Evolutionary conservation across 163 green algal species (phyloP).

Genomic region (Scenedesmus sp.): DNA sequence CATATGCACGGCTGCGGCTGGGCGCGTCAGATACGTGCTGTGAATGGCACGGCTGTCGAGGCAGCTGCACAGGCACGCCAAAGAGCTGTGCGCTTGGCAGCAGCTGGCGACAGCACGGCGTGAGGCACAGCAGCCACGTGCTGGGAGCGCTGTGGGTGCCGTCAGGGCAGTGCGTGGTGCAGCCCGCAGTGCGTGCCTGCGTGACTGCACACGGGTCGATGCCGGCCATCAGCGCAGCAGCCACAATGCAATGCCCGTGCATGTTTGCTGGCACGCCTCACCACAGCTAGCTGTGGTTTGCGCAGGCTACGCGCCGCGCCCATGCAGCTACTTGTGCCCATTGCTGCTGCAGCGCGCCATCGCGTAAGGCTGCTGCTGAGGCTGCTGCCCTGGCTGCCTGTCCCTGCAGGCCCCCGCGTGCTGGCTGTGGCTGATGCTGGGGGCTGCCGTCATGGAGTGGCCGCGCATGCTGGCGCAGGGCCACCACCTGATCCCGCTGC

Average conservation of each 20-base stretch:
- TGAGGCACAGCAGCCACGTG: no score
- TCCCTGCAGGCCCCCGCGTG: conserved; percentile 79
- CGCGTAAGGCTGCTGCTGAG: background rate
- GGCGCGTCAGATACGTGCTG: no score
- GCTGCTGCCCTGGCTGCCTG: conserved; percentile 25
- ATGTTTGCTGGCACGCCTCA: background rate
- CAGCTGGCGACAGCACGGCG: no score
- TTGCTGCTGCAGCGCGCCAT: background rate
- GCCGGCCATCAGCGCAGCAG: no score
- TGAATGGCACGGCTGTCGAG: no score
- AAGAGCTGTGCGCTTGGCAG: no score
- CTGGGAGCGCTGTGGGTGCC: no score
- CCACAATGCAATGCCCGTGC: no score
- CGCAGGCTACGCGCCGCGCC: background rate
- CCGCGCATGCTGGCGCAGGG: conserved; percentile 64
- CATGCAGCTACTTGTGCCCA: background rate
- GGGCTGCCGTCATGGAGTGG: conserved; percentile 74
- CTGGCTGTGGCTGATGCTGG: conserved; percentile 84
- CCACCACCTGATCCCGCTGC: conserved; percentile 59
- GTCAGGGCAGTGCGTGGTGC: no score
- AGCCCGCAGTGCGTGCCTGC: no score
- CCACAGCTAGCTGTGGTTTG: background rate
- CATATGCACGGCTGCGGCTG: background rate
- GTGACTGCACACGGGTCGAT: no score
- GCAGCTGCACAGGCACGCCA: no score